A percentile compares a stretch with the other conserved stretches of the same genome.
Evolutionary conservation across 75 land plant genomes (phyloP).

Genomic region (Sequoiadendron giganteum): DNA sequence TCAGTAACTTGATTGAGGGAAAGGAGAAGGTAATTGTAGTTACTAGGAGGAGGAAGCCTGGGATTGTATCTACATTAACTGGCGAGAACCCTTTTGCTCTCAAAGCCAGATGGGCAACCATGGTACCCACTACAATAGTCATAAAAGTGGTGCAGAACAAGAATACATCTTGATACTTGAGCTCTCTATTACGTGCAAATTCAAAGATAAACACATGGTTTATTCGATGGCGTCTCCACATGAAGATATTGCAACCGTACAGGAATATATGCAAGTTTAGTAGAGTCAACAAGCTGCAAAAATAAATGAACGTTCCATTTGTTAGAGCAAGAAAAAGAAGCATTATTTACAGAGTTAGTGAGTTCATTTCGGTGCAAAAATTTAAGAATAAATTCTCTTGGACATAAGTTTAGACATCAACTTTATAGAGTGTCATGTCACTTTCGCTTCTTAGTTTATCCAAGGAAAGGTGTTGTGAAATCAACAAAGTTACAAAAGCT

Average conservation of each 20-base stretch:
- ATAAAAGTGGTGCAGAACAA: conserved; percentile 76
- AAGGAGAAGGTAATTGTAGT: conserved; percentile 3
- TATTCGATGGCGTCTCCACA: conserved; percentile 79
- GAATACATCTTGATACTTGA: conserved; percentile 85
- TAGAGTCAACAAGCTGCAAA: conserved; percentile 74
- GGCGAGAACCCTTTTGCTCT: conserved; percentile 43
- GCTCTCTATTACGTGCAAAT: conserved; percentile 67
- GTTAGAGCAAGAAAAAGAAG: conserved; percentile 1
- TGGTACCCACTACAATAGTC: conserved; percentile 59
- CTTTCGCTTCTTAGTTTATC: neutral
- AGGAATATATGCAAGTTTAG: conserved; percentile 82
- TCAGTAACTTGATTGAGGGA: neutral
- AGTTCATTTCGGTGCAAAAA: neutral
- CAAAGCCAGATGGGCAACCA: conserved; percentile 75
- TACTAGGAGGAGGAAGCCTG: conserved; percentile 72
- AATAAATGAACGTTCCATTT: neutral
- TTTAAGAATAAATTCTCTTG: neutral
- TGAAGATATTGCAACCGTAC: conserved; percentile 91
- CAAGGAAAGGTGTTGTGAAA: neutral
- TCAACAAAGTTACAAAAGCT: neutral
- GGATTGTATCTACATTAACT: conserved; percentile 46
- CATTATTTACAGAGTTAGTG: neutral
- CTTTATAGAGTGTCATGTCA: neutral
- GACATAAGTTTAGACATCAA: neutral
- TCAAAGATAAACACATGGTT: conserved; percentile 97